These are phyloP conservation scores for Alternaria conjuncta DNA, from an alignment of 2,329 filamentous ascomycete species.

Conservation along the genomic window DNA sequence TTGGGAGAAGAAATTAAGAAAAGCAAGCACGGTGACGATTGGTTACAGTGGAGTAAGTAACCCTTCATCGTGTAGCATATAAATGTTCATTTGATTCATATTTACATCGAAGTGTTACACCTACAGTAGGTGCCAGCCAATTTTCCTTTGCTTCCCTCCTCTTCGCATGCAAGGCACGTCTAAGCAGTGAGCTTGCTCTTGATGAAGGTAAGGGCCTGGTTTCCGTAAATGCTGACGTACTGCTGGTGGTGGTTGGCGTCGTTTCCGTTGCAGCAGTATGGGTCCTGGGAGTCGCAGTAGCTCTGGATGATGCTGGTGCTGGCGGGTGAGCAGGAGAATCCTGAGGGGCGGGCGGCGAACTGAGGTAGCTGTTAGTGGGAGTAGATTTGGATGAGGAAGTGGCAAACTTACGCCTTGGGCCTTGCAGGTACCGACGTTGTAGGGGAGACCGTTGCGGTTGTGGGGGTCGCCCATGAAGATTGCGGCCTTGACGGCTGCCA, in stretches of 20 bases:
- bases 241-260: slow-evolving; percentile 66
- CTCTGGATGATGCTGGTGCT: slow-evolving; percentile 64
- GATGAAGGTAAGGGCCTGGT: slow-evolving; percentile 65
- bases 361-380: slow-evolving; percentile 37
- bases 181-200: slow-evolving; percentile 58
- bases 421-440: slow-evolving; percentile 66
- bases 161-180: not conserved
- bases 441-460: slow-evolving; percentile 62
- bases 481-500: slow-evolving; percentile 65
- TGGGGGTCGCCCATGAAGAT: slow-evolving; percentile 72
- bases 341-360: slow-evolving; percentile 66
- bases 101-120: slow-evolving; percentile 2
- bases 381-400: not conserved
- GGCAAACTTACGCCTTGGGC: slow-evolving; percentile 62
- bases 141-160: not conserved
- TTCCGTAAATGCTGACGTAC: slow-evolving; percentile 67
- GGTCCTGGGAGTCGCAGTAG: slow-evolving; percentile 69
- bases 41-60: not conserved
- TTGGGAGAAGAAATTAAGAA: not conserved
- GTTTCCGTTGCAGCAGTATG: slow-evolving; percentile 71
- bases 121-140: not conserved
- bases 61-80: not conserved
- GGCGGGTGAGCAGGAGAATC: slow-evolving; percentile 63
- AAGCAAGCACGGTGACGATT: not conserved
- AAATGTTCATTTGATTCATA: slow-evolving; percentile 2